These are phyloP conservation scores for Dichotomocladium elegans DNA, from an alignment of 371 early-diverging fungal species.

Conservation along the genomic window DNA sequence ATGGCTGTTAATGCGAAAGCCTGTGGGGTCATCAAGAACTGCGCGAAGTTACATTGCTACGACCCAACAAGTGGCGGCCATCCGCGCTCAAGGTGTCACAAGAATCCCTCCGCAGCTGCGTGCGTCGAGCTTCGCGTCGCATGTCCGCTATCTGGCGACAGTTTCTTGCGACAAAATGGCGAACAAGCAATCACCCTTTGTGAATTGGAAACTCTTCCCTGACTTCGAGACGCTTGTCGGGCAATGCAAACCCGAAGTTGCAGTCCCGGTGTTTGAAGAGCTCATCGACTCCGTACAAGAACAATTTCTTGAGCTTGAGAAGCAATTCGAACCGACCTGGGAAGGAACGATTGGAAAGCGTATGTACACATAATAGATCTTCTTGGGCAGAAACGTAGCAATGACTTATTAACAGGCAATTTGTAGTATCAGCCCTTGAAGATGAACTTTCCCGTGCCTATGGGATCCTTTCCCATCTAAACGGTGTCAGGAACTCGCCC, in stretches of 20 bases:
- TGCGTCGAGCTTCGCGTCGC: neutral
- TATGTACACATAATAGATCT: slow-evolving; percentile 13
- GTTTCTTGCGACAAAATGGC: neutral
- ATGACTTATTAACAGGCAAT: neutral
- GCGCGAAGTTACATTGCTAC: too few relatives aligned
- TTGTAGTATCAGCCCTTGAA: slow-evolving; percentile 49
- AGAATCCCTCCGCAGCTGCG: too few relatives aligned
- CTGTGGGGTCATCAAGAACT: too few relatives aligned
- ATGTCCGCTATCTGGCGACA: slow-evolving; percentile 2
- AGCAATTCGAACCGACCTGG: slow-evolving; percentile 56
- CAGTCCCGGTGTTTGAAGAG: slow-evolving; percentile 50
- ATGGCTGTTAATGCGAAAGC: too few relatives aligned
- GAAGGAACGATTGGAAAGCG: slow-evolving; percentile 59
- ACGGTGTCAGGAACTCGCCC: slow-evolving; percentile 57
- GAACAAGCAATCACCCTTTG: slow-evolving; percentile 31
- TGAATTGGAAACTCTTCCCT: slow-evolving; percentile 54
- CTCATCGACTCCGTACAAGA: slow-evolving; percentile 39
- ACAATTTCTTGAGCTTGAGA: slow-evolving; percentile 47
- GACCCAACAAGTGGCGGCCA: too few relatives aligned
- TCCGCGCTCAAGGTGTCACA: too few relatives aligned
- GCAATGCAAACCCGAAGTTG: slow-evolving; percentile 40
- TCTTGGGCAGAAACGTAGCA: neutral
- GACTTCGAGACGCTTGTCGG: slow-evolving; percentile 45
- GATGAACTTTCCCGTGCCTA: slow-evolving; percentile 53
- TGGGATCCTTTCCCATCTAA: slow-evolving; percentile 57